Base-by-base conservation (phyloP, 2,329 filamentous ascomycete genomes). In the Fragosphaeria purpurea region DNA sequence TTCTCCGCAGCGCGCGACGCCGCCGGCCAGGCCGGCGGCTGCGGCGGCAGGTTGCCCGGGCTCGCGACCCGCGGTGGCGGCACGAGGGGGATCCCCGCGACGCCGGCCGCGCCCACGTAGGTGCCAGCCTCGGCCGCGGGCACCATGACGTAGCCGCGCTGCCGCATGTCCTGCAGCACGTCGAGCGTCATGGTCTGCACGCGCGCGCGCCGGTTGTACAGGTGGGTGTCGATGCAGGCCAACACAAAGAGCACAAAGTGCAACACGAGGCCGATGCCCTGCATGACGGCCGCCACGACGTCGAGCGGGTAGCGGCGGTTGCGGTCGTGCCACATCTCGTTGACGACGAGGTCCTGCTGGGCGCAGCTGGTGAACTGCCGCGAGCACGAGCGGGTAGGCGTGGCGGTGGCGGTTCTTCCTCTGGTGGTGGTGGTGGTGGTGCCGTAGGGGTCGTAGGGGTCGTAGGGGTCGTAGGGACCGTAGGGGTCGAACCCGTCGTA, bases 201-300 rank as follows among this genome's bases (percentile, higher is more conserved):
- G 38, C 41, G 47, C 33, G 31, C 38, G 13, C 4, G 5, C 33
- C 33, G 30, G 47, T 51, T 51, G 46, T 31, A 41, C 38, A 48
- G 48, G 46, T 54, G 41, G 13, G 52, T 55, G 57, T 58, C 55
- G 42, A 54, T 51, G 47, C 57, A 57, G 39, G 53, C 55, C 54
- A 50, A 55, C 13, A 56, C 53, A 33, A 58, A 57, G 10, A 58
- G 50, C 35, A 39, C 31, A 50, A 57, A 54, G 50, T 75, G 71
- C 8, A 71, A 70, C 2, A 76, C 52, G 0, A 75, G 55, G 5
- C 71, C 62, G 11, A 76, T 58, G 1, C 71, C 68, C 51, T 74
- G 69, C 7, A 75, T 4, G 4, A 44, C 37, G 33, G n/a, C 11
- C 8, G 41, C n/a, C 10, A 40, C 6, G 32, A 50, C 2, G n/a